phyloP scores from a whole-genome alignment of 192 early-diverging fungal species.

The Entomortierella lignicola region DNA sequence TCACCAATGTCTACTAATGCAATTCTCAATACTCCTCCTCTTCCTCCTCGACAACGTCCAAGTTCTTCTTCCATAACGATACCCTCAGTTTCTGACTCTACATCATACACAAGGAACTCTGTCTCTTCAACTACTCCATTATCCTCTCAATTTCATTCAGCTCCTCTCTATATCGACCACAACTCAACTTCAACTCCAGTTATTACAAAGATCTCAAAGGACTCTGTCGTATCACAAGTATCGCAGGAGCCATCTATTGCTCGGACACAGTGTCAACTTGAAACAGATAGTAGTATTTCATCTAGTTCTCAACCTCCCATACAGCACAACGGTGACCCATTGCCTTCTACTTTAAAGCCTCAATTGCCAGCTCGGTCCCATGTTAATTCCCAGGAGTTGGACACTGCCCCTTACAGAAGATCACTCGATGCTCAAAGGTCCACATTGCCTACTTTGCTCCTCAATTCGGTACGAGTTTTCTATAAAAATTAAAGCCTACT shows the following conservation, averaged over 20 bases:
- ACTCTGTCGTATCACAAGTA: too few relatives aligned
- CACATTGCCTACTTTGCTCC: background rate
- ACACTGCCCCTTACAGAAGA: slow-evolving; percentile 1
- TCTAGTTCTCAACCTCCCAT: too few relatives aligned
- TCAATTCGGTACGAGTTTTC: background rate
- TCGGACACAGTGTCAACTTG: too few relatives aligned
- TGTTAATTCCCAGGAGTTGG: background rate
- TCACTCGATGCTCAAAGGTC: background rate
- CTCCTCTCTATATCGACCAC: background rate
- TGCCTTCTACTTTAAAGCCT: background rate
- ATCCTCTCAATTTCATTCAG: too few relatives aligned
- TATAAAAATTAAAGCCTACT: too few relatives aligned
- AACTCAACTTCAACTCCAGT: too few relatives aligned
- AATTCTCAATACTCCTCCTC: background rate
- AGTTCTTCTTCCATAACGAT: background rate
- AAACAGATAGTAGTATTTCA: too few relatives aligned
- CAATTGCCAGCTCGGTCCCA: background rate
- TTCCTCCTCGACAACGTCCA: background rate
- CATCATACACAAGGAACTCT: background rate
- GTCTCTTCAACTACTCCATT: background rate
- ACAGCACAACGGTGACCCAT: background rate
- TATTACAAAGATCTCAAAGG: too few relatives aligned
- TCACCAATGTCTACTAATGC: background rate
- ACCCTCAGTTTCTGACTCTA: background rate
- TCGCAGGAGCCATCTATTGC: too few relatives aligned